Base-by-base conservation (phyloP, 208 protist genomes). In the Hexamita inflata region DNA sequence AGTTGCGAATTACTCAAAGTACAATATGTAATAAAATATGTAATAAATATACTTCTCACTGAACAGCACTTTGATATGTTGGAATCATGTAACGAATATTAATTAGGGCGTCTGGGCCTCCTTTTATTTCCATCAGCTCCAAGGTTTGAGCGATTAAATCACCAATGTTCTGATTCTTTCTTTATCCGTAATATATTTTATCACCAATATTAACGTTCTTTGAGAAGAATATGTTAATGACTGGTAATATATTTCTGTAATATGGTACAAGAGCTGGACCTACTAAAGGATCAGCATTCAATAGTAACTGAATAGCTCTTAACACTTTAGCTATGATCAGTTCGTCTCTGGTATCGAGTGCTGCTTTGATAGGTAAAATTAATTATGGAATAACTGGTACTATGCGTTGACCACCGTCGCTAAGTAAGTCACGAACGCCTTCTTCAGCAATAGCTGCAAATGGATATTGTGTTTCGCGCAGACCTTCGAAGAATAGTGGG, bases 401-500 rank as follows among this genome's bases (percentile, higher is more conserved):
- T 64, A 96, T 93, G 82, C 95, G 95, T 1, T 80, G 75, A 13
- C 90, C 89, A 49, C 93, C 93, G 58, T 87, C 76, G 74, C 92
- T 85, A n/a, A 97, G 85, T 68, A 97, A 82, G 77, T 96, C 89
- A 67, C 91, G 80, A 70, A 88, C 87, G 29, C 93, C 93, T 78
- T 95, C 89, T 9, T 89, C 77, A 11, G 94, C 90, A 13, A 97
- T 83, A 78, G 96, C 95, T 59, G 75, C 88, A 84, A 95, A 96
- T 38, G 94, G 94, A 80, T 97, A 90, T 78, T 94, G 87, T 74
- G 91, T 86, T 80, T 97, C 94, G 49, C 93, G 85, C 42, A 96
- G 81, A 0, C 94, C 94, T 79, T 97, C 94, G 78, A 98, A 94
- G 78, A 98, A 98, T 77, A 97, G 94, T 32, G 94, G 94, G 24